Conservation (phyloP, 192 early-diverging fungal genomes). For the Linnemannia hyalina region DNA sequence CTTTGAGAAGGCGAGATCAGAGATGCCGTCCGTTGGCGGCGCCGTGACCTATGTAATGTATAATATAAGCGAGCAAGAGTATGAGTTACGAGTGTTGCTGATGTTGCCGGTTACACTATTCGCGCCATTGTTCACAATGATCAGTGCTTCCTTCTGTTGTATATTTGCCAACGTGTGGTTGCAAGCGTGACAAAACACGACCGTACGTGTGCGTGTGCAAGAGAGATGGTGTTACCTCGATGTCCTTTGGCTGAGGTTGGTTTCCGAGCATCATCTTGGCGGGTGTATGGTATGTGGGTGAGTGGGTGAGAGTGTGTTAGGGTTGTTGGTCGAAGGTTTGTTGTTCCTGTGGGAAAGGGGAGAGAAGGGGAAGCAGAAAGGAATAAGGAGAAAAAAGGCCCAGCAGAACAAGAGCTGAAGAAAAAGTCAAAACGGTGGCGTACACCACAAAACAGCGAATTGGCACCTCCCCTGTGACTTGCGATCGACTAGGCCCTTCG, state of each 20-base stretch:
- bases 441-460: background rate
- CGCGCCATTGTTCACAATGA: background rate
- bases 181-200: background rate
- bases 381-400: too few relatives aligned
- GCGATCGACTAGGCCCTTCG: background rate
- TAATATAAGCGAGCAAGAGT: background rate
- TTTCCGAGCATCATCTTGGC: slow-evolving; percentile 51
- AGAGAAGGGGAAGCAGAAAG: background rate
- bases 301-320: background rate
- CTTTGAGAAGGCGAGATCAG: slow-evolving; percentile 84
- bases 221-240: slow-evolving; percentile 20
- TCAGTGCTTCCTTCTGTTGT: background rate
- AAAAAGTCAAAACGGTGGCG: slow-evolving; percentile 13
- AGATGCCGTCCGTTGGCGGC: slow-evolving; percentile 84
- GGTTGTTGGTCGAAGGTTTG: background rate
- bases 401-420: background rate
- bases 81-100: background rate
- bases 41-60: slow-evolving; percentile 59
- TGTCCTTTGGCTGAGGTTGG: slow-evolving; percentile 46
- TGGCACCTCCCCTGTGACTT: background rate
- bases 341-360: background rate
- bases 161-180: background rate
- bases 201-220: background rate
- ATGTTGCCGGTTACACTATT: background rate
- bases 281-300: background rate